Conservation (phyloP, 371 early-diverging fungal species). For the Mortierella sp. region DNA sequence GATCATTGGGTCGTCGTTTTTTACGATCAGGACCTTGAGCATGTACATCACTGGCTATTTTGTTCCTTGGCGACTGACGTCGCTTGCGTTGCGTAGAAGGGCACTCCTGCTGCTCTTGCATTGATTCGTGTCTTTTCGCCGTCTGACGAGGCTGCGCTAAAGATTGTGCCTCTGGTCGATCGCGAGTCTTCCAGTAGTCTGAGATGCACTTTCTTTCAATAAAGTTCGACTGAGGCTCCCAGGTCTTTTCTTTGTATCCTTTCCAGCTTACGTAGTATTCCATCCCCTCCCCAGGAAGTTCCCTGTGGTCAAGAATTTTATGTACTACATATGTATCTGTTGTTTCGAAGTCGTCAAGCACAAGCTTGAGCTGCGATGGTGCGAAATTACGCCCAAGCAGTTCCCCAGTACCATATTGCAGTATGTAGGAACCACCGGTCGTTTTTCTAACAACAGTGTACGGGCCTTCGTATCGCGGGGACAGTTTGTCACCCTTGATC, state of each 20-base stretch:
- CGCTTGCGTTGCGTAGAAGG: too few relatives aligned
- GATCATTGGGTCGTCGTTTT: too few relatives aligned
- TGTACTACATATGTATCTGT: constrained; percentile 15
- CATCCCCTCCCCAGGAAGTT: neutral
- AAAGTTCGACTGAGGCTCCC: too few relatives aligned
- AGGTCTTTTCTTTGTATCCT: constrained; percentile 14
- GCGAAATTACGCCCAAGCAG: constrained; percentile 8
- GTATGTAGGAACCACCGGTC: constrained; percentile 11
- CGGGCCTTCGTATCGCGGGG: constrained; percentile 23
- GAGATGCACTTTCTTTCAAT: too few relatives aligned
- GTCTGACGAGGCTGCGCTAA: too few relatives aligned
- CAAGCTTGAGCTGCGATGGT: constrained; percentile 25
- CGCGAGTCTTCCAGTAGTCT: too few relatives aligned
- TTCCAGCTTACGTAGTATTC: constrained; percentile 27
- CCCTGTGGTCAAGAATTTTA: constrained; percentile 16
- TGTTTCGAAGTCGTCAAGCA: constrained; percentile 9
- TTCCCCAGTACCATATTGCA: constrained; percentile 16
- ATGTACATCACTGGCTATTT: too few relatives aligned
- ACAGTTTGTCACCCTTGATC: constrained; percentile 1
- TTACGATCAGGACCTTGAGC: too few relatives aligned
- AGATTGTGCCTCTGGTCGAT: too few relatives aligned
- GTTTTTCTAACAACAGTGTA: constrained; percentile 18
- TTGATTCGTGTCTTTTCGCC: too few relatives aligned
- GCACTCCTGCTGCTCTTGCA: too few relatives aligned
- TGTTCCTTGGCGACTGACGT: too few relatives aligned